Evolutionary conservation across 176 grass and related monocot genomes (phyloP).

Genomic region (Phyllostachys edulis): DNA sequence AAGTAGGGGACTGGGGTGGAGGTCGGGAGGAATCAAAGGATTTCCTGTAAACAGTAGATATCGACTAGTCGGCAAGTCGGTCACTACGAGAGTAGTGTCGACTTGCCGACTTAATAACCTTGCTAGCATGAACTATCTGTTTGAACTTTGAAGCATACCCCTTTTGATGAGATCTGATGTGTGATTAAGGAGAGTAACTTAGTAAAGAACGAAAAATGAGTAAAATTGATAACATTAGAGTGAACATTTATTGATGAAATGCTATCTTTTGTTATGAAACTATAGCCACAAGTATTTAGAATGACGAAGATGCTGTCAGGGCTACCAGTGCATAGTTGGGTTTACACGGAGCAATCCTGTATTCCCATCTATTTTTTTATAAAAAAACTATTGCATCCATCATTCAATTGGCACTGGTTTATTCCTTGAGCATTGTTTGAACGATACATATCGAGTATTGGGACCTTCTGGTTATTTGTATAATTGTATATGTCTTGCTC

Average conservation of each 20-base stretch:
- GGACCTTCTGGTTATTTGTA: neutral
- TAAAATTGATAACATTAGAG: constrained; percentile 12
- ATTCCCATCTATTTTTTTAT: neutral
- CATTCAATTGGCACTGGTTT: constrained; percentile 4
- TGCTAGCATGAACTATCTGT: constrained; percentile 8
- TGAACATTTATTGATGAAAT: constrained; percentile 7
- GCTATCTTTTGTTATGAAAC: constrained; percentile 5
- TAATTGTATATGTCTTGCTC: neutral
- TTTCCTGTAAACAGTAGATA: too few relatives aligned
- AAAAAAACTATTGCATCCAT: neutral
- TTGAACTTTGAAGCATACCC: constrained; percentile 4
- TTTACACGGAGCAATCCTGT: neutral
- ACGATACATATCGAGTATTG: neutral
- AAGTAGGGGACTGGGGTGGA: too few relatives aligned
- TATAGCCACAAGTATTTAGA: neutral
- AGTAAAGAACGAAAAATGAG: neutral
- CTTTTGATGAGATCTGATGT: neutral
- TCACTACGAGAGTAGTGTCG: too few relatives aligned
- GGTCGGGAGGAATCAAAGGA: too few relatives aligned
- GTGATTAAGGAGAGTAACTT: neutral
- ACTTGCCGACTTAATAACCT: too few relatives aligned
- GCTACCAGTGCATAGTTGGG: neutral
- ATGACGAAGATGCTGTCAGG: neutral
- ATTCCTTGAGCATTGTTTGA: neutral
- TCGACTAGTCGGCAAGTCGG: too few relatives aligned